A percentile compares a stretch with the other conserved stretches of the same genome.
These are phyloP conservation scores for Vitis hybrid DNA, from an alignment of 177 flowering plant genomes.

Conservation along the genomic window DNA sequence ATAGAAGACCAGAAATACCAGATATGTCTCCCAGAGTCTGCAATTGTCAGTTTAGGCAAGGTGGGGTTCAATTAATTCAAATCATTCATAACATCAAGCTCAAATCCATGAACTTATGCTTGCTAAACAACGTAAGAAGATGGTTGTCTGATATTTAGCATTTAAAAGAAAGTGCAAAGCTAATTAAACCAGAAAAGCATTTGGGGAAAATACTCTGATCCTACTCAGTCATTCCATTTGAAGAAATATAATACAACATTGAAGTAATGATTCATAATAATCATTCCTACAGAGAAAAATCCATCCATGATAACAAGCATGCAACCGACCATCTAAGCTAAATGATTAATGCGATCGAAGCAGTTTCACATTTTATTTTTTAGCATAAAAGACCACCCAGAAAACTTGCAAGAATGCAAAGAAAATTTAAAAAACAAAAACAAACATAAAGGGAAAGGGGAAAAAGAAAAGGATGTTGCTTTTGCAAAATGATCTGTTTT, in stretches of 20 bases:
- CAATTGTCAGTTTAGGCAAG: slow-evolving; percentile 11
- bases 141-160: too few relatives aligned
- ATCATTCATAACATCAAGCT: too few relatives aligned
- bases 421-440: background rate
- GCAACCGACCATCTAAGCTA: background rate
- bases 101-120: too few relatives aligned
- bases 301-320: background rate
- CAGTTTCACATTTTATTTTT: background rate
- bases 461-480: background rate
- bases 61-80: background rate
- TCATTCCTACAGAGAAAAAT: background rate
- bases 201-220: too few relatives aligned
- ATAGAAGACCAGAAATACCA: slow-evolving; percentile 61
- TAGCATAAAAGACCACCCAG: background rate
- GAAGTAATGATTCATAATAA: too few relatives aligned
- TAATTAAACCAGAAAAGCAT: too few relatives aligned
- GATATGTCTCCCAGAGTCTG: slow-evolving; percentile 62
- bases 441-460: background rate
- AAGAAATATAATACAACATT: too few relatives aligned
- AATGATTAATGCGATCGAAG: background rate
- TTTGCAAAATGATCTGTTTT: too few relatives aligned
- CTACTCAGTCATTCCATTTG: too few relatives aligned
- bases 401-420: background rate
- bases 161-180: too few relatives aligned
- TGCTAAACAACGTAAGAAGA: too few relatives aligned